These are phyloP conservation scores for Plasmodium fragile DNA, from an alignment of 169 alveolate genomes.

Conservation along the genomic window DNA sequence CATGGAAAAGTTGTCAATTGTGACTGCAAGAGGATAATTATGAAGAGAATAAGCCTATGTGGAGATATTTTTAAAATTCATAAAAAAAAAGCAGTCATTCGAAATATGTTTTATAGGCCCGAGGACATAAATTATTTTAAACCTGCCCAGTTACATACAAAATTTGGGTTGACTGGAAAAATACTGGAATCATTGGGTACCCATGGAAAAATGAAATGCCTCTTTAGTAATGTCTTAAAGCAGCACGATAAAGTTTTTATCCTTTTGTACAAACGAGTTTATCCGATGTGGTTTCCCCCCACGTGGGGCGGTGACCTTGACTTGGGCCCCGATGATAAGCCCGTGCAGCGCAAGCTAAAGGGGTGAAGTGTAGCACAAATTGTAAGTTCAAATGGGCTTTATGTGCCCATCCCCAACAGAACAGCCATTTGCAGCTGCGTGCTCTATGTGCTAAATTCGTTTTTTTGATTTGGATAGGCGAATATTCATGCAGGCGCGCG, in stretches of 20 bases:
- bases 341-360: not conserved
- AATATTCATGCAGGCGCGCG: not conserved
- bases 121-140: slow-evolving; percentile 96
- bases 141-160: slow-evolving; percentile 98
- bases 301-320: slow-evolving; percentile 82
- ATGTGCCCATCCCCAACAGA: not conserved
- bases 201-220: slow-evolving; percentile 99
- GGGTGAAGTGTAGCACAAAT: not conserved
- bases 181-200: slow-evolving; percentile 98
- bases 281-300: slow-evolving; percentile 91
- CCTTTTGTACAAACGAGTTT: slow-evolving; percentile 94
- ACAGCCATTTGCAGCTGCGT: not conserved
- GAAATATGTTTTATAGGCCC: slow-evolving; percentile 98
- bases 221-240: slow-evolving; percentile 94
- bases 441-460: not conserved
- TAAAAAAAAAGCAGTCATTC: slow-evolving; percentile 95
- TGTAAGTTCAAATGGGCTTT: not conserved
- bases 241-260: slow-evolving; percentile 96
- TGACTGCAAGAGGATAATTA: slow-evolving; percentile 94
- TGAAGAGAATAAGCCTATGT: slow-evolving; percentile 97
- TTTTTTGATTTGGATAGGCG: not conserved
- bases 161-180: slow-evolving; percentile 97
- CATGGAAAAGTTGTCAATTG: slow-evolving; percentile 93
- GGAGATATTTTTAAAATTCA: slow-evolving; percentile 97
- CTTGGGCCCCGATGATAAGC: slow-evolving; percentile 65